Base-by-base conservation (phyloP, 2,329 filamentous ascomycete genomes). In the Claviceps purpurea region DNA sequence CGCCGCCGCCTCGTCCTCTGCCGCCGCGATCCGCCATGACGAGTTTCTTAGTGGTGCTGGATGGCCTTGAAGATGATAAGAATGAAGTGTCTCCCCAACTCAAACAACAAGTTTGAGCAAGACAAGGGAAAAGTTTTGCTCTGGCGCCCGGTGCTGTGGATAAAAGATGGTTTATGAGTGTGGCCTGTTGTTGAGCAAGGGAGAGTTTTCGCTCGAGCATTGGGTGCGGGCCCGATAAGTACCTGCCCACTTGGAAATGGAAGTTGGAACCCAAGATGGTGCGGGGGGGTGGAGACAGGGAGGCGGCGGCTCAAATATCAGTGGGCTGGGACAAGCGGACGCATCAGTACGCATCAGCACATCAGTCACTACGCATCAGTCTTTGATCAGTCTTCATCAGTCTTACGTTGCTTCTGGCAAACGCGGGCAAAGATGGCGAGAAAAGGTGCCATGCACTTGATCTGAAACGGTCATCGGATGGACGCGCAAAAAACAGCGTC, bases 11-110 rank as follows among this genome's bases (percentile, higher is more conserved):
- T 16, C 56, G 24, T 10, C 62, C 61, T 50, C 62, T 57, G n/a
- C 58, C 59, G 37, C 58, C 59, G 47, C 60, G 56, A 48, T 64
- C 63, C 22, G 63, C 56, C 63, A 65, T 65, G 24, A 41, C 47
- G n/a, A 30, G 14, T 42, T 49, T 10, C 1, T 14, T 11, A 34
- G 2, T 16, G 30, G 4, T 2, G 3, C 3, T 14, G 37, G 40
- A 40, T 24, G 16, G 2, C 11, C 7, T 44, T 41, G 7, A 2
- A 18, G 11, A 14, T 22, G 18, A 6, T 11, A 24, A 14, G 4
- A 22, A 43, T 5, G 2, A 14, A 20, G 18, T 14, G 30, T 34
- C 30, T 34, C 30, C 30, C 41, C 8, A 20, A 41, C 39, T 22
- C 5, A 41, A 16, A 16, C 11, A 7, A 22, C 1, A 22, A 16